Conservation (phyloP, 164 flowering plant species). For the Pachysandra terminalis region DNA sequence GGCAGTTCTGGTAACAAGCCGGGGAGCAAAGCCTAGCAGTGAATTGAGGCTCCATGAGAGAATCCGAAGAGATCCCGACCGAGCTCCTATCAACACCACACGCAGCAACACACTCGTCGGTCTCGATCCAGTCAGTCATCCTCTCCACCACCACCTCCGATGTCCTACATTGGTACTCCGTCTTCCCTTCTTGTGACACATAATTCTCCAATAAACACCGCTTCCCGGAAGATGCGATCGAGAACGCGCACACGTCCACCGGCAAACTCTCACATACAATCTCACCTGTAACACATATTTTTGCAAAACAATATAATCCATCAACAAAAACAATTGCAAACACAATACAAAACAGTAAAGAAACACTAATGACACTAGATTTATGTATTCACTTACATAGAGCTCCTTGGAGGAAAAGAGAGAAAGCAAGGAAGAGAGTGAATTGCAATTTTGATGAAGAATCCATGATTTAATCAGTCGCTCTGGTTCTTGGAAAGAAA, state of each 20-base stretch:
- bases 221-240: conserved; percentile 28
- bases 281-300: conserved; percentile 12
- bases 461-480: conserved; percentile 25
- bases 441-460: conserved; percentile 29
- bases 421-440: conserved; percentile 38
- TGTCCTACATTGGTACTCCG: conserved; percentile 31
- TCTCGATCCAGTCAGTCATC: conserved; percentile 24
- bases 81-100: conserved; percentile 35
- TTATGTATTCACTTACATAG: conserved; percentile 30
- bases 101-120: conserved; percentile 25
- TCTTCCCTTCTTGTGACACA: conserved; percentile 1
- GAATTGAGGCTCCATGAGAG: conserved; percentile 28
- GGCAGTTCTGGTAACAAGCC: conserved; percentile 27
- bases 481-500: not conserved
- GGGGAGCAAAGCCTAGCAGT: conserved; percentile 28
- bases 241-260: conserved; percentile 21
- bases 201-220: conserved; percentile 31
- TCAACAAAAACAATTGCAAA: not conserved
- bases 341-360: not conserved
- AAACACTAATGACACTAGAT: not conserved
- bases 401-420: conserved; percentile 43
- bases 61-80: conserved; percentile 36
- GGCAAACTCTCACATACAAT: conserved; percentile 30
- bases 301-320: not conserved
- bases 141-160: conserved; percentile 23